These are phyloP conservation scores for Leccinellum luteum DNA, from an alignment of 768 basidiomycete genomes.

Conservation along the genomic window DNA sequence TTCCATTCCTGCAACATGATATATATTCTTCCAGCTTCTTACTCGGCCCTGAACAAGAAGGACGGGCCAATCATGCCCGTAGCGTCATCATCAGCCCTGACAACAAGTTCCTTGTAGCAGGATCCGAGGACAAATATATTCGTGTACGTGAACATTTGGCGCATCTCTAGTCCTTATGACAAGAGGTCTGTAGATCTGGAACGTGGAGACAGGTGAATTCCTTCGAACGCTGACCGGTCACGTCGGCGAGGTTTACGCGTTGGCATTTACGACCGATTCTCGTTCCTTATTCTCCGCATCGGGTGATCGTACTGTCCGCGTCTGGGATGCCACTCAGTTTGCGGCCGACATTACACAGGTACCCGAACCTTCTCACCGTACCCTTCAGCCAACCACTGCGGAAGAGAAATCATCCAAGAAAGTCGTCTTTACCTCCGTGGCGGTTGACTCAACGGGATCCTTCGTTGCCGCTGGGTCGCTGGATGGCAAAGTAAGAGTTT, in stretches of 20 bases:
- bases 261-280: conserved; percentile 36
- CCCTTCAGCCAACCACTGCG: conserved; percentile 16
- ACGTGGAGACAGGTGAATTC: conserved; percentile 22
- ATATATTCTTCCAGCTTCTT: conserved; percentile 20
- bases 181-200: conserved; percentile 26
- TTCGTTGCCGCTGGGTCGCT: conserved; percentile 52
- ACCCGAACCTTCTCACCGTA: conserved; percentile 18
- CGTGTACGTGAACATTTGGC: conserved; percentile 22
- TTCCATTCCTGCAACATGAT: neutral
- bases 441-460: conserved; percentile 33
- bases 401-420: conserved; percentile 21
- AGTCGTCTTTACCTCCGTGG: conserved; percentile 29
- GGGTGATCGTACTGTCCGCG: conserved; percentile 34
- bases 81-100: conserved; percentile 33
- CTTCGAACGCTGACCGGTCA: conserved; percentile 34
- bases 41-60: conserved; percentile 25
- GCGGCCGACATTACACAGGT: conserved; percentile 15
- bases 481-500: conserved; percentile 51
- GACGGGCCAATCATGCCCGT: conserved; percentile 29
- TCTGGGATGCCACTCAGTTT: conserved; percentile 34
- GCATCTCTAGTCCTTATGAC: conserved; percentile 1
- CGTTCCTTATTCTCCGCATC: conserved; percentile 35
- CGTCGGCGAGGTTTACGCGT: conserved; percentile 34
- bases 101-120: conserved; percentile 30
- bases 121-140: conserved; percentile 34